Percentiles rank a stretch among this genome's conserved stretches.
Conservation (phyloP, 805 yeast genomes). For the Priceomyces castillae region DNA sequence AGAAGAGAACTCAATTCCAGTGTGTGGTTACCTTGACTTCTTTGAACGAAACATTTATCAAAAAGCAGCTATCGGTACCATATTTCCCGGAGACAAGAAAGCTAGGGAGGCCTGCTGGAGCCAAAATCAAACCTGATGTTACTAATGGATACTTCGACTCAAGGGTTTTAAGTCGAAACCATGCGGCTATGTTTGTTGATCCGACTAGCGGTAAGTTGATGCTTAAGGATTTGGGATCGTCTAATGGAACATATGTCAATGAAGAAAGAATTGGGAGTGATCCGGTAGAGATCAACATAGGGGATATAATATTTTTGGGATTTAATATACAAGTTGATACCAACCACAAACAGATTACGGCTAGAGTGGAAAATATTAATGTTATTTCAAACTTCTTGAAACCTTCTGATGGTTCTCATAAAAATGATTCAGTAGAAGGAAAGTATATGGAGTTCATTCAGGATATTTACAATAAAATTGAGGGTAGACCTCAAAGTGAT, state of each 20-base stretch:
- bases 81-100: slow-evolving; percentile 77
- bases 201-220: slow-evolving; percentile 59
- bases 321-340: slow-evolving; percentile 73
- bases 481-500: background rate
- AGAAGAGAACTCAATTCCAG: slow-evolving; percentile 27
- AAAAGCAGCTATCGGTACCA: slow-evolving; percentile 78
- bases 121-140: slow-evolving; percentile 54
- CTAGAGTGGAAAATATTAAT: slow-evolving; percentile 71
- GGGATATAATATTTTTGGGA: slow-evolving; percentile 90
- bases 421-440: slow-evolving; percentile 18
- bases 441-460: slow-evolving; percentile 37
- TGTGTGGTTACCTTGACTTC: slow-evolving; percentile 73
- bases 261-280: slow-evolving; percentile 64
- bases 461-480: slow-evolving; percentile 20
- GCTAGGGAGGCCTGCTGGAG: slow-evolving; percentile 85
- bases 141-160: slow-evolving; percentile 94
- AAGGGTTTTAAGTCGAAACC: slow-evolving; percentile 87
- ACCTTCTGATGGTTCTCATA: slow-evolving; percentile 1
- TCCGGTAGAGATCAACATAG: slow-evolving; percentile 62
- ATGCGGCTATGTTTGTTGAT: slow-evolving; percentile 85
- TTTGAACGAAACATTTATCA: slow-evolving; percentile 76
- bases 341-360: slow-evolving; percentile 83
- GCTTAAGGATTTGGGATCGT: slow-evolving; percentile 82
- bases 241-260: slow-evolving; percentile 93
- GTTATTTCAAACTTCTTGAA: slow-evolving; percentile 40